Conservation (phyloP, 129 eudicot genomes). For the Artemisia argyi region DNA sequence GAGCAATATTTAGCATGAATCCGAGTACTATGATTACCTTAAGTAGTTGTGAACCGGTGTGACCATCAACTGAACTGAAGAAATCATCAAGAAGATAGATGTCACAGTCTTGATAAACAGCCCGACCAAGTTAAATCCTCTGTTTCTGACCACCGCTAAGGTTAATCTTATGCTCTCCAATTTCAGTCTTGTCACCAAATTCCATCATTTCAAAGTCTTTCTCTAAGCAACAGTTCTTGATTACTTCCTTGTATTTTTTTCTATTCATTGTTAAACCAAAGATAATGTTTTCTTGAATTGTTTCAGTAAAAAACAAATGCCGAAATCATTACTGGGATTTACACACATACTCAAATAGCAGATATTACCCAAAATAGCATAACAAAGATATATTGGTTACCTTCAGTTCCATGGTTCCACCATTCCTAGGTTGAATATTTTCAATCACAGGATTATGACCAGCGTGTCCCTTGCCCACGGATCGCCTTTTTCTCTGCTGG, state of each 20-base stretch:
- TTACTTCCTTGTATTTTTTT: constrained; percentile 55
- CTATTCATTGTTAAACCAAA: constrained; percentile 74
- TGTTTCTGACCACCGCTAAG: constrained; percentile 67
- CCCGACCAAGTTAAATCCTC: constrained; percentile 56
- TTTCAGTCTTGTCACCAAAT: constrained; percentile 77
- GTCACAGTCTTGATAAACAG: constrained; percentile 58
- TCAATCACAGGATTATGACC: no score
- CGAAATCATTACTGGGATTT: no score
- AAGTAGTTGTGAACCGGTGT: constrained; percentile 51
- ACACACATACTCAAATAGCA: no score
- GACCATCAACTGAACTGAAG: constrained; percentile 62
- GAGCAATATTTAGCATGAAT: no score
- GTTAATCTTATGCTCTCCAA: constrained; percentile 59
- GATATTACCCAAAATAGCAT: no score
- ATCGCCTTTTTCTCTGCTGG: no score
- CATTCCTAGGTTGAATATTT: no score
- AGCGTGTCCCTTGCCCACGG: no score
- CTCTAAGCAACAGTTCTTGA: constrained; percentile 74
- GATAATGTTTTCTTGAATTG: constrained; percentile 68
- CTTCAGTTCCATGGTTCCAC: no score
- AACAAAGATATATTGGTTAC: no score
- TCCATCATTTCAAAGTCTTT: constrained; percentile 94
- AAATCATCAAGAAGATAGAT: constrained; percentile 61
- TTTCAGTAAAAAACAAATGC: no score
- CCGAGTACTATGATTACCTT: constrained; percentile 36